phyloP scores from a whole-genome alignment of 2,329 filamentous ascomycete species.

The Sphaerostilbella broomeana region DNA sequence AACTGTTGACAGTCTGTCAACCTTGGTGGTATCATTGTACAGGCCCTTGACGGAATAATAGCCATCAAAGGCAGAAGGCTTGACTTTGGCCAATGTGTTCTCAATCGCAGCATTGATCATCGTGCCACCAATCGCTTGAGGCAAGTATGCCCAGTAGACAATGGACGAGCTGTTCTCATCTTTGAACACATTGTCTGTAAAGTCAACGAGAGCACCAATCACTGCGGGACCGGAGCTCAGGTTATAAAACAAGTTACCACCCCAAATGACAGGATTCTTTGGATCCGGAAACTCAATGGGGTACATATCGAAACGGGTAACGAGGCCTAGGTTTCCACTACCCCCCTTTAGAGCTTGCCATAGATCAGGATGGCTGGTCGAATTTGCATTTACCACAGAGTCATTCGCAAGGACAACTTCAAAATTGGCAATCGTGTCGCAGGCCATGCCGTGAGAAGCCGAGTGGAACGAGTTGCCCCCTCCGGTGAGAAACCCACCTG shows the following conservation, averaged over 20 bases:
- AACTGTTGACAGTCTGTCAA: constrained; percentile 24
- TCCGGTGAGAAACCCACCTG: constrained; percentile 29
- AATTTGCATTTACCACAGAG: constrained; percentile 35
- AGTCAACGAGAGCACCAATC: constrained; percentile 27
- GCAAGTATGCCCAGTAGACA: constrained; percentile 29
- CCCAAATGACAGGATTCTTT: constrained; percentile 24
- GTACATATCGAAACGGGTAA: constrained; percentile 26
- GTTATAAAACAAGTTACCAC: constrained; percentile 24
- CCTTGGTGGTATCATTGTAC: constrained; percentile 22
- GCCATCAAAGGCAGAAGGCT: constrained; percentile 25
- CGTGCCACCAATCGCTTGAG: constrained; percentile 23
- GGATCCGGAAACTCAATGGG: constrained; percentile 24
- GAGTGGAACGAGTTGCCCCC: constrained; percentile 33
- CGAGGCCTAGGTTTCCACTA: constrained; percentile 36
- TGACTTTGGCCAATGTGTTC: constrained; percentile 23
- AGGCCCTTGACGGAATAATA: constrained; percentile 21
- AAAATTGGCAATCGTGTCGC: constrained; percentile 38
- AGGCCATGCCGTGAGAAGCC: constrained; percentile 28
- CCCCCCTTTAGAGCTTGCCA: constrained; percentile 37
- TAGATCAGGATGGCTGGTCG: constrained; percentile 31
- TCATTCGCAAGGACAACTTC: constrained; percentile 44
- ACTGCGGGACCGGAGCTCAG: constrained; percentile 12
- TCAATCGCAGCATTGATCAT: constrained; percentile 27
- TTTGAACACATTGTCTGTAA: constrained; percentile 24
- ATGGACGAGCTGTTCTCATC: constrained; percentile 29